Base-by-base conservation (phyloP, 805 yeast genomes). In the Pichia occidentalis region DNA sequence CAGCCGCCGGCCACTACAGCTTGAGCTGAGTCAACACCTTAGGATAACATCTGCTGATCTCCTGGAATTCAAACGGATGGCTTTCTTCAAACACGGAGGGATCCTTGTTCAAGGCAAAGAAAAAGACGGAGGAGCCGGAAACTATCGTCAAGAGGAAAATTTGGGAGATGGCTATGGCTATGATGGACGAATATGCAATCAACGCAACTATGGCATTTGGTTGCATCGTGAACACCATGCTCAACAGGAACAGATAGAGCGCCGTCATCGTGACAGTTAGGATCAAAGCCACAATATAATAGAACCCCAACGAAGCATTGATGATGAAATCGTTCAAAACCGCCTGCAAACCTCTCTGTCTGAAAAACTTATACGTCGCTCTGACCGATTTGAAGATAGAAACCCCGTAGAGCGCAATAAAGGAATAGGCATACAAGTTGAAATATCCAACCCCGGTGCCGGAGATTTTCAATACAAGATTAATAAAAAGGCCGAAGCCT, bases 401-500 rank as follows among this genome's bases (percentile, higher is more conserved):
- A 48, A 75, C 77, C 27, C 97, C 97, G 59, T 86, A 88, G n/a
- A 88, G 67, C 0, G 96, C 95, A 54, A 88, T 71, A 54, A 77
- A 84, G 27, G 92, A 80, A 56, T 80, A 85, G 4, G 95, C 94
- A 57, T 88, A 88, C 52, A 82, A 86, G 61, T 88, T 86, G 65
- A 90, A 41, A 44, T 50, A 37, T 30, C 50, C 49, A 22, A 48
- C 43, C 5, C 21, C 27, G 22, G 34, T 24, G 23, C 44, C 39
- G 9, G 24, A 7, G 17, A 24, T 2, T 12, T 22, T 32, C 17
- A 36, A 28, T 4, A 24, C 4, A 12, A 29, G 3, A 4, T 32
- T 17, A 11, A 29, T 17, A n/a, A 40, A 29, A 8, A 24, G 8
- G 4, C 49, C 49, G 22, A 45, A n/a, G 8, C 40, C 2, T 13